A percentile compares a stretch with the other conserved stretches of the same genome.
phyloP scores from a whole-genome alignment of 805 yeast species.

The Blastobotrys attinorum region DNA sequence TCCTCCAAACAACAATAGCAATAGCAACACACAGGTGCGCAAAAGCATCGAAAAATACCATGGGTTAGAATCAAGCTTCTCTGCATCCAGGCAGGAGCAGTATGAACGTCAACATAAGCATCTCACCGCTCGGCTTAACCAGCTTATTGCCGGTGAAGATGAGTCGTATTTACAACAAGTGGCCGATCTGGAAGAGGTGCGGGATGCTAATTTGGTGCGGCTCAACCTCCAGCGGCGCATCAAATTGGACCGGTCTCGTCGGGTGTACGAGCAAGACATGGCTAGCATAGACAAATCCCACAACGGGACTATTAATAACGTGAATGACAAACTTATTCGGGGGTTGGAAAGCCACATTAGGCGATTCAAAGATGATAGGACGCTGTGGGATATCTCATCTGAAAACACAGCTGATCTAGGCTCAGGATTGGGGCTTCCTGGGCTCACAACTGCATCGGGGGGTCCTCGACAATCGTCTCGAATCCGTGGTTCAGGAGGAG shows the following conservation, averaged over 20 bases:
- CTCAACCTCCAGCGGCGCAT: slow-evolving; percentile 10
- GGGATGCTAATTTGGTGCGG: slow-evolving; percentile 17
- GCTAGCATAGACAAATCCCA: slow-evolving; percentile 8
- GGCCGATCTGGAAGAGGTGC: slow-evolving; percentile 15
- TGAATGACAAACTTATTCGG: slow-evolving; percentile 10
- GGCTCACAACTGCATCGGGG: background rate
- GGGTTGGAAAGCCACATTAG: slow-evolving; percentile 12
- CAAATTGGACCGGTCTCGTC: slow-evolving; percentile 7
- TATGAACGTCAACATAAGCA: slow-evolving; percentile 8
- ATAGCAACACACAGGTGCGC: too few relatives aligned
- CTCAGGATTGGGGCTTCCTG: slow-evolving; percentile 1
- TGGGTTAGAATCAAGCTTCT: background rate
- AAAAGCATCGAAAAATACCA: background rate
- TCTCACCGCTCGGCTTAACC: slow-evolving; percentile 8
- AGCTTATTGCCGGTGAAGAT: slow-evolving; percentile 8
- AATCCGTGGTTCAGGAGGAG: background rate
- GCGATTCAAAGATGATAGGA: slow-evolving; percentile 6
- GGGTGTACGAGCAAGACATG: slow-evolving; percentile 9
- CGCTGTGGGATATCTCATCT: slow-evolving; percentile 2
- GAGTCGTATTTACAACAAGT: slow-evolving; percentile 9
- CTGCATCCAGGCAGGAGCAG: background rate
- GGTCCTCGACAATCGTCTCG: background rate
- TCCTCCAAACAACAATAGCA: too few relatives aligned
- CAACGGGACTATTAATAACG: slow-evolving; percentile 2
- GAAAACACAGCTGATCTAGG: slow-evolving; percentile 2